These are phyloP conservation scores for Rhododendron henanense DNA, from an alignment of 148 eudicot genomes.

Conservation along the genomic window DNA sequence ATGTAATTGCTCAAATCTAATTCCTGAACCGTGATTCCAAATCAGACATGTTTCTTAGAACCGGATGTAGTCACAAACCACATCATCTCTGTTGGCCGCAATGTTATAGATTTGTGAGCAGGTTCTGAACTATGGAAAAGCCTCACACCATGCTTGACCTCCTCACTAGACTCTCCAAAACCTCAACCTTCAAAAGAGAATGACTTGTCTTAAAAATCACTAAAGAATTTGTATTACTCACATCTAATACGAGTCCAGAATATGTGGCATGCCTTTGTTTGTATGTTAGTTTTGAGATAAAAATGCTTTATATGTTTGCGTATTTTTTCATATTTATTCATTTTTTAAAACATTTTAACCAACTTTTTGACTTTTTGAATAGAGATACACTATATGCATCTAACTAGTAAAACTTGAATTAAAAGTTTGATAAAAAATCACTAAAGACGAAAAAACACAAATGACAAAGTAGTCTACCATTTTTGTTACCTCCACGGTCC, in stretches of 20 bases:
- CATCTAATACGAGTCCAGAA: not conserved
- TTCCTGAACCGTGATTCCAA: not conserved
- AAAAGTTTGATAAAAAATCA: too few relatives aligned
- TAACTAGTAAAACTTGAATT: too few relatives aligned
- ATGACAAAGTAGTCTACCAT: too few relatives aligned
- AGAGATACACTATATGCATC: too few relatives aligned
- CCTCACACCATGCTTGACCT: not conserved
- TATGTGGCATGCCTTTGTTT: not conserved
- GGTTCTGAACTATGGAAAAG: not conserved
- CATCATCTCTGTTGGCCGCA: not conserved
- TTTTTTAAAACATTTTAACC: too few relatives aligned
- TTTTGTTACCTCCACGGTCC: too few relatives aligned
- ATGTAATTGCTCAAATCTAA: not conserved
- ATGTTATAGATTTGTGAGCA: not conserved
- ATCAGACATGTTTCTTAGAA: not conserved
- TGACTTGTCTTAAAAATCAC: not conserved
- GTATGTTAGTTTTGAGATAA: not conserved
- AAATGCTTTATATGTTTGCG: not conserved
- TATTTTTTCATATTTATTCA: too few relatives aligned
- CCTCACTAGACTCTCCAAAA: not conserved
- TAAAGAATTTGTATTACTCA: not conserved
- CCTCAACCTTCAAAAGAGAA: not conserved
- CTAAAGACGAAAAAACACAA: too few relatives aligned
- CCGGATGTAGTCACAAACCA: not conserved
- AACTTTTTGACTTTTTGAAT: too few relatives aligned